Evolutionary conservation across 2,329 filamentous ascomycete genomes (phyloP).

Genomic region (Dactylellina cionopaga): DNA sequence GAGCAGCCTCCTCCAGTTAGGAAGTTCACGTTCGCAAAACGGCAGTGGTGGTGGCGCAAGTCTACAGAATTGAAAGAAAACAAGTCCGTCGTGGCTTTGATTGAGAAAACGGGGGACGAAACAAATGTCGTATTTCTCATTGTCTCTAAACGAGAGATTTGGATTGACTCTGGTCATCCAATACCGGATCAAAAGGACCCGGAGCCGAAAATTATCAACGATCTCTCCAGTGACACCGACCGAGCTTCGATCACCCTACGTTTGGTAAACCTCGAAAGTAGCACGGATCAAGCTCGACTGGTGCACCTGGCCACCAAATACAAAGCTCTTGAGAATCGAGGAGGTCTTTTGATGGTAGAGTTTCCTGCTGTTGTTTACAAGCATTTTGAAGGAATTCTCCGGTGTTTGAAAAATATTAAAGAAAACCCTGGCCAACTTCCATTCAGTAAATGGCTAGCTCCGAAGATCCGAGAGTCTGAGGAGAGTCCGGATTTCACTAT

Average conservation of each 20-base stretch:
- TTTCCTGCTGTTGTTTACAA: constrained; percentile 58
- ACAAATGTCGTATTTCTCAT: constrained; percentile 55
- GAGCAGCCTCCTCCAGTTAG: constrained; percentile 28
- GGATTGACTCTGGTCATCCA: neutral
- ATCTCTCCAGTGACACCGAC: constrained; percentile 55
- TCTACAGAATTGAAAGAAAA: constrained; percentile 52
- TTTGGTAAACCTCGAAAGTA: constrained; percentile 17
- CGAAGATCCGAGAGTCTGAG: constrained; percentile 13
- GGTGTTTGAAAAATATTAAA: constrained; percentile 58
- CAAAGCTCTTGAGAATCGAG: neutral
- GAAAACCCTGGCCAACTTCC: constrained; percentile 52
- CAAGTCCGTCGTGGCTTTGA: constrained; percentile 37
- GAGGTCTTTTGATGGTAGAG: constrained; percentile 56
- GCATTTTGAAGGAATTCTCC: constrained; percentile 58
- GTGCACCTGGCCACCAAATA: constrained; percentile 20
- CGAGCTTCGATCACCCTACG: constrained; percentile 53
- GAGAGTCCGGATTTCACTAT: neutral
- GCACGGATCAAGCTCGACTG: constrained; percentile 17
- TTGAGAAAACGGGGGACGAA: constrained; percentile 42
- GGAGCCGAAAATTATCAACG: neutral
- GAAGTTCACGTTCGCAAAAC: constrained; percentile 16
- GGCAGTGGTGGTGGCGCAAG: constrained; percentile 44
- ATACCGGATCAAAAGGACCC: neutral
- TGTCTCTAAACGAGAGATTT: constrained; percentile 54
- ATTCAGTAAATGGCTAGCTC: constrained; percentile 56